Evolutionary conservation across 1,284 basidiomycete species (phyloP).

Genomic region (Microbotryomycetes sp.): DNA sequence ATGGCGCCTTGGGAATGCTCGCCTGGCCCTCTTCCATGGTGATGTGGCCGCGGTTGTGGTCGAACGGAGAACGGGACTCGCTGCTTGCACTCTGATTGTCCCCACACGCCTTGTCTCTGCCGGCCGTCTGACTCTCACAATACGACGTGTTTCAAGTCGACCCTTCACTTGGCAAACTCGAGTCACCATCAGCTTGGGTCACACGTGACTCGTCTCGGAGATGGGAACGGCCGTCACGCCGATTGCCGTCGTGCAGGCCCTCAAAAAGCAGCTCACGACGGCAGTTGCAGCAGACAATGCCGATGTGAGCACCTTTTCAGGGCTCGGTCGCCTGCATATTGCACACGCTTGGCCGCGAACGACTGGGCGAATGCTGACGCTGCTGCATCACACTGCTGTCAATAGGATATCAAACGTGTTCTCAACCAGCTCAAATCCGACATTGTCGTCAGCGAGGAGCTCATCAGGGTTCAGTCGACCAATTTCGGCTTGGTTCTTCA

Average conservation of each 20-base stretch:
- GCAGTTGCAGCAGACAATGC: slow-evolving; percentile 21
- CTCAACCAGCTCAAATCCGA: slow-evolving; percentile 68
- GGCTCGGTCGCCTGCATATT: too few relatives aligned
- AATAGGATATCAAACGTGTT: slow-evolving; percentile 63
- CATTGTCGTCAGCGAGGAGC: slow-evolving; percentile 71
- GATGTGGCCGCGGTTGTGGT: too few relatives aligned
- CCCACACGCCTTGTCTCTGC: not conserved
- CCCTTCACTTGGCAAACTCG: too few relatives aligned
- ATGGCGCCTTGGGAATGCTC: too few relatives aligned
- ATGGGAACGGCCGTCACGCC: not conserved
- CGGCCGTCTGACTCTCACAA: too few relatives aligned
- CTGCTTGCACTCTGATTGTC: not conserved
- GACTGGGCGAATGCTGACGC: not conserved
- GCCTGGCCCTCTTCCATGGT: too few relatives aligned
- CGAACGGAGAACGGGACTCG: too few relatives aligned
- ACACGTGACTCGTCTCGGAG: too few relatives aligned
- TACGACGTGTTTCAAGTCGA: too few relatives aligned
- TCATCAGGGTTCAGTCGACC: slow-evolving; percentile 66
- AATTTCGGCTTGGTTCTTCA: slow-evolving; percentile 25
- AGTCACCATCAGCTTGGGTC: too few relatives aligned
- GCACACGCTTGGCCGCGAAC: too few relatives aligned
- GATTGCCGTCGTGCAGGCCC: slow-evolving; percentile 7
- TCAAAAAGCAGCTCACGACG: slow-evolving; percentile 28
- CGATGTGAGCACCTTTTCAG: slow-evolving; percentile 6
- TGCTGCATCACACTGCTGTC: not conserved